Base-by-base conservation (phyloP, 495 filamentous ascomycete genomes). In the Evansstolkia leycettana region DNA sequence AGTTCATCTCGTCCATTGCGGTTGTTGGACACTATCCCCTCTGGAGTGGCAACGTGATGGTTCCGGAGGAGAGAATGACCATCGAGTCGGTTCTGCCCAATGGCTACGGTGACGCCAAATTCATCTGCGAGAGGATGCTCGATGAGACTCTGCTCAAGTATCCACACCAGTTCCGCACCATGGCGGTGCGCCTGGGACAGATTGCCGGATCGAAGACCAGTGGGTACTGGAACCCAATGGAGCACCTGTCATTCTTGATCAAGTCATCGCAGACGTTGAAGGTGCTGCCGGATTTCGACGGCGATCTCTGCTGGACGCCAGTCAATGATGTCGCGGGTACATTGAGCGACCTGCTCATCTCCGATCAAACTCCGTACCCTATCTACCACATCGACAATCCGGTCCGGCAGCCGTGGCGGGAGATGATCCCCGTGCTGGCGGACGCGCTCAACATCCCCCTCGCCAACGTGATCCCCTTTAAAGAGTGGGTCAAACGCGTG, bases 321-420 rank as follows among this genome's bases (percentile, higher is more conserved):
- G 69, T 72, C 2, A 51, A 73, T 33, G 51, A 56, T 31, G 52
- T 67, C 0, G 65, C 70, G 1, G 50, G 31, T 3, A 50, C 57
- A 2, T 34, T 69, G 9, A 39, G 25, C 2, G 65, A 73, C 0
- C 36, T 72, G 1, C 32, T 65, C 3, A 32, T 64, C 4, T 26
- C 34, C 0, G 37, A 55, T 2, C 18, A 38, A 1, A 29, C 33
- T 0, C 47, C 57, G 1, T 50, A 63, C 16, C 52, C 62, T 2
- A 38, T 72, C 23, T 76, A 74, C 31, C 72, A 76, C 47, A 60
- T 76, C 35, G 72, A 76, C 10, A 73, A 75, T 35, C 70, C 69
- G 0, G 47, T 61, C 2, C 42, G 60, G 1, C 66, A 73, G 47
- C 53, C 60, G 0, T 75, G 71, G 71, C 27, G 28, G 0, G 49